phyloP scores from a whole-genome alignment of 768 basidiomycete species.

The Leccinum sublutescens region DNA sequence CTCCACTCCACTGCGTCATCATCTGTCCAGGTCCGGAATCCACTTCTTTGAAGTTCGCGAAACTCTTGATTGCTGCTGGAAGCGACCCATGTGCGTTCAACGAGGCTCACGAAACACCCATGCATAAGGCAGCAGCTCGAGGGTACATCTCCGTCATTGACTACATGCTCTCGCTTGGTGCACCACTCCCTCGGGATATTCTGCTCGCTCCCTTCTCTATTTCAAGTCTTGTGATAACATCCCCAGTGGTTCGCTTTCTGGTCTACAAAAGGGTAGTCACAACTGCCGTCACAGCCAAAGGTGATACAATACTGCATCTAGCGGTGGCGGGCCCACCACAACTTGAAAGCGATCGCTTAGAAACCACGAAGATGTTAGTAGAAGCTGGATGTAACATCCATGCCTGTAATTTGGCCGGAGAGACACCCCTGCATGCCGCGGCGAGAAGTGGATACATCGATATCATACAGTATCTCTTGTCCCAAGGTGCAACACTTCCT shows the following conservation, averaged over 20 bases:
- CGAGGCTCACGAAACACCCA: not conserved
- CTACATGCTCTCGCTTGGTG: not conserved
- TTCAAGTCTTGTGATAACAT: no score
- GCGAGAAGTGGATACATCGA: not conserved
- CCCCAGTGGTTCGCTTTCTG: no score
- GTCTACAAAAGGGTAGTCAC: no score
- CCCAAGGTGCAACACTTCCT: not conserved
- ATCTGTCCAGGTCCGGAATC: no score
- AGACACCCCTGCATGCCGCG: not conserved
- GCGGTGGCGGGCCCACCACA: no score
- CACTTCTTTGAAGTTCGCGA: not conserved
- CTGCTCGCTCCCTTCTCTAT: not conserved
- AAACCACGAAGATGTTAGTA: no score
- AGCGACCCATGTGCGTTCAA: not conserved
- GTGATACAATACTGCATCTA: no score
- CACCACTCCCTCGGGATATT: not conserved
- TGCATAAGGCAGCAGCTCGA: not conserved
- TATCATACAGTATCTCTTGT: not conserved
- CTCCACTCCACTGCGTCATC: slow-evolving; percentile 2
- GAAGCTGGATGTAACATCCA: not conserved
- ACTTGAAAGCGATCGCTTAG: no score
- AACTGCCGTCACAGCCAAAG: no score
- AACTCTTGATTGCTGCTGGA: not conserved
- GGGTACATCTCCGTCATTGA: not conserved
- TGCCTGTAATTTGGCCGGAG: not conserved